phyloP scores from a whole-genome alignment of 2,329 filamentous ascomycete genomes.

The Pyrenophora tritici-repentis region DNA sequence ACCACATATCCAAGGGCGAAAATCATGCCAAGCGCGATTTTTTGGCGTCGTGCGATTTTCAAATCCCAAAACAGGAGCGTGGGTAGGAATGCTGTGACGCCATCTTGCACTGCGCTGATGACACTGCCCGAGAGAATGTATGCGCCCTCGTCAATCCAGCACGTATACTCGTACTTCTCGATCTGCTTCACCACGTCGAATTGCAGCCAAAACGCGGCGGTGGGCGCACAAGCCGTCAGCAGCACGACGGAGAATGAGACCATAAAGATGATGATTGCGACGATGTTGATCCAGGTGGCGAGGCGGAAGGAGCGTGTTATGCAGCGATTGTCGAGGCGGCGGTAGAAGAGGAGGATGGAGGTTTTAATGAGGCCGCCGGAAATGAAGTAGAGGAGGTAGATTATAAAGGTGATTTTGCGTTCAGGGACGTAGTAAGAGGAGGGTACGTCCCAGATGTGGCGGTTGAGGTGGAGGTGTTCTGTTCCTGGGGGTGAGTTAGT shows the following conservation, averaged over 20 bases:
- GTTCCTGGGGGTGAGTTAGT: constrained; percentile 1
- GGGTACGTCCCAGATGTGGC: constrained; percentile 25
- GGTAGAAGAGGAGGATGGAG: constrained; percentile 32
- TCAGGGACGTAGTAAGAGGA: constrained; percentile 5
- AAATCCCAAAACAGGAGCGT: constrained; percentile 28
- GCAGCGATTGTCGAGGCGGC: constrained; percentile 18
- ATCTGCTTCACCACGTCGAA: constrained; percentile 9
- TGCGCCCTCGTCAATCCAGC: constrained; percentile 23
- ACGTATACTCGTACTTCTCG: constrained; percentile 13
- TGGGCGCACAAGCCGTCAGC: constrained; percentile 15
- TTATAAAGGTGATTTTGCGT: constrained; percentile 19
- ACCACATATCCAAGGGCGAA: constrained; percentile 23
- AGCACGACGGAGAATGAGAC: constrained; percentile 19
- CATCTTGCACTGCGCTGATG: constrained; percentile 23
- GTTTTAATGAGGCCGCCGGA: constrained; percentile 26
- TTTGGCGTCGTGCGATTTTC: constrained; percentile 23
- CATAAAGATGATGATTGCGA: constrained; percentile 13
- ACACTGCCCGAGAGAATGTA: constrained; percentile 19
- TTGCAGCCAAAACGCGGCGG: constrained; percentile 26
- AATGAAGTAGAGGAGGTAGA: constrained; percentile 24
- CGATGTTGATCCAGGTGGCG: constrained; percentile 22
- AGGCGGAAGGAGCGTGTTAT: constrained; percentile 18
- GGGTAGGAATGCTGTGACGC: constrained; percentile 21
- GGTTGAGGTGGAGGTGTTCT: constrained; percentile 10
- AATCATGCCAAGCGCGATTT: constrained; percentile 21